A percentile compares a stretch with the other conserved stretches of the same genome.
Conservation (phyloP, 495 filamentous ascomycete genomes). For the Hypoxylon fuscum region DNA sequence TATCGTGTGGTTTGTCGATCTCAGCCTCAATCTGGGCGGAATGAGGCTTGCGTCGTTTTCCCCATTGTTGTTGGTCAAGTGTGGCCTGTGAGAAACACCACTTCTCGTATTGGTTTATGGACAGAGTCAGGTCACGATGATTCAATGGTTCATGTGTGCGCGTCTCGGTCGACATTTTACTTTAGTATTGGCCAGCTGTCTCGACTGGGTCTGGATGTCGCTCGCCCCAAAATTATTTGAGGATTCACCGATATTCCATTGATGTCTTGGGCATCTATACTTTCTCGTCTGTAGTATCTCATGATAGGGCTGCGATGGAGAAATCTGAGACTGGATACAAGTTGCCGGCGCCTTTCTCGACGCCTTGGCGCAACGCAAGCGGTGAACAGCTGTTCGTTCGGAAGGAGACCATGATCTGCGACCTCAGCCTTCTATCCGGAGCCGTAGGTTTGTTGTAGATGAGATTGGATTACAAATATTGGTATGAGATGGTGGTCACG, state of each 20-base stretch:
- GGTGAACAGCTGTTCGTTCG: no score
- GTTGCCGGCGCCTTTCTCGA: no score
- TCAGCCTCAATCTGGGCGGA: slow-evolving; percentile 39
- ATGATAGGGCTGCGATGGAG: background rate
- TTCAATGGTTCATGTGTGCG: slow-evolving; percentile 15
- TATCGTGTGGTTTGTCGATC: slow-evolving; percentile 29
- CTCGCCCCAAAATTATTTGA: background rate
- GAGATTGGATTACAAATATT: no score
- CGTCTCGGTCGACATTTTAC: slow-evolving; percentile 1
- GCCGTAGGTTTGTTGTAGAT: no score
- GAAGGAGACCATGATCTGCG: no score
- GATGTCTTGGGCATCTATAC: slow-evolving; percentile 26
- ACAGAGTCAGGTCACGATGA: slow-evolving; percentile 28
- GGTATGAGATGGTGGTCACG: no score
- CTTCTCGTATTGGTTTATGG: slow-evolving; percentile 24
- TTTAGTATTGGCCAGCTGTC: background rate
- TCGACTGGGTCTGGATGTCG: slow-evolving; percentile 8
- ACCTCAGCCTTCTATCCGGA: no score
- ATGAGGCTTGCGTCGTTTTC: slow-evolving; percentile 34
- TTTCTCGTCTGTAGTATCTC: slow-evolving; percentile 4
- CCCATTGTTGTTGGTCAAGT: slow-evolving; percentile 13
- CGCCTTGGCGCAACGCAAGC: no score
- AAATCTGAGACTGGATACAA: no score
- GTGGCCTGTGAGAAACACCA: slow-evolving; percentile 27
- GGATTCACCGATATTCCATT: slow-evolving; percentile 1